Evolutionary conservation across 139 green algal genomes (phyloP).

Genomic region (Limnomonas spitsbergensis): DNA sequence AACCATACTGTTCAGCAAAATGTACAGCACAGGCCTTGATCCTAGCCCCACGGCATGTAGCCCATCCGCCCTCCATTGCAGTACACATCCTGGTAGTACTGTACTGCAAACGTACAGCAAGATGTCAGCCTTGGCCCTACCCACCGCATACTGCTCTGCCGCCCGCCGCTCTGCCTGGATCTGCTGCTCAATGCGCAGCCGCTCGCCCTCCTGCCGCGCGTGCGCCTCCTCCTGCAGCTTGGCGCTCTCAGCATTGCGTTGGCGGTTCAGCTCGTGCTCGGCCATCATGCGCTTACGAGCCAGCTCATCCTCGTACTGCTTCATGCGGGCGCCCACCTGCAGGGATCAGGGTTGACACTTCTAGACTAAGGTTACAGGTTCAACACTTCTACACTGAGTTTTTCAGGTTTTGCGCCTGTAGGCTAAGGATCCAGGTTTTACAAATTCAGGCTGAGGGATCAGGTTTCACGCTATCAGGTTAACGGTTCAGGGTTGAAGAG

Average conservation of each 20-base stretch:
- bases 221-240: slow-evolving; percentile 80
- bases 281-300: slow-evolving; percentile 61
- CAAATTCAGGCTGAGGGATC: no score
- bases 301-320: slow-evolving; percentile 83
- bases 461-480: no score
- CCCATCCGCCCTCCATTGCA: slow-evolving; percentile 73
- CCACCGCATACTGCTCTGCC: slow-evolving; percentile 80
- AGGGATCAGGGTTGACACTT: neutral
- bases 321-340: slow-evolving; percentile 82
- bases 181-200: slow-evolving; percentile 68
- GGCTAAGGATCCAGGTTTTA: no score
- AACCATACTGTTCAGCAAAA: no score
- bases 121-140: no score
- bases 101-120: neutral
- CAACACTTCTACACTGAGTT: neutral
- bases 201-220: slow-evolving; percentile 71
- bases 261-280: slow-evolving; percentile 76
- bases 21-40: no score
- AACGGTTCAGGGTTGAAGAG: no score
- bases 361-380: neutral
- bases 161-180: slow-evolving; percentile 83
- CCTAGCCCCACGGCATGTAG: slow-evolving; percentile 67
- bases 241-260: slow-evolving; percentile 79
- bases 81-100: neutral
- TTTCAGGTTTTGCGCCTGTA: no score